A percentile compares a stretch with the other conserved stretches of the same genome.
These are phyloP conservation scores for Populus simonii DNA, from an alignment of 345 rosid species.

Conservation along the genomic window DNA sequence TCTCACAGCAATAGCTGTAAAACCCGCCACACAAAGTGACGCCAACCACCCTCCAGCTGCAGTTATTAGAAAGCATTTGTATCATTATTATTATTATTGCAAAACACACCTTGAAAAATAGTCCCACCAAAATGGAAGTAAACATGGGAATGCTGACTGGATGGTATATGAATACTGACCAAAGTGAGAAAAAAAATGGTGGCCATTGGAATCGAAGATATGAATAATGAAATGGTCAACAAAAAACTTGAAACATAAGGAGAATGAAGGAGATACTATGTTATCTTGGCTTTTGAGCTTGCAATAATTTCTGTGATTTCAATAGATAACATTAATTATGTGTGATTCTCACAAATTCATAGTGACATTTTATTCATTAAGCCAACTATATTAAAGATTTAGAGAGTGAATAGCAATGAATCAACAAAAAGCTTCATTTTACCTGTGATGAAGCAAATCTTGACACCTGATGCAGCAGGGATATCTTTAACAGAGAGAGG, in stretches of 20 bases:
- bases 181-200: too few relatives aligned
- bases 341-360: not conserved
- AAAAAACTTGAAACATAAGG: too few relatives aligned
- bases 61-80: constrained; percentile 7
- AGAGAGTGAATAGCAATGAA: too few relatives aligned
- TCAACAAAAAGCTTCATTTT: not conserved
- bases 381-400: not conserved
- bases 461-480: constrained; percentile 86
- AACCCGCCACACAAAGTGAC: constrained; percentile 87
- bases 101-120: too few relatives aligned
- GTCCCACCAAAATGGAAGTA: too few relatives aligned
- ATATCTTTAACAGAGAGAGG: constrained; percentile 88
- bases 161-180: too few relatives aligned
- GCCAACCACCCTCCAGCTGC: constrained; percentile 96
- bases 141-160: too few relatives aligned
- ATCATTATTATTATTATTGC: not conserved
- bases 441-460: constrained; percentile 82
- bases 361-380: not conserved
- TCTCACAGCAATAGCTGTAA: constrained; percentile 76
- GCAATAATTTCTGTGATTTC: too few relatives aligned
- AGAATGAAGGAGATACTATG: too few relatives aligned
- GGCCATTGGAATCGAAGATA: too few relatives aligned
- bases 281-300: too few relatives aligned
- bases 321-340: not conserved
- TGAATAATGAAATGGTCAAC: too few relatives aligned